These are phyloP conservation scores for Lachnellula occidentalis DNA, from an alignment of 2,329 filamentous ascomycete genomes.

Conservation along the genomic window DNA sequence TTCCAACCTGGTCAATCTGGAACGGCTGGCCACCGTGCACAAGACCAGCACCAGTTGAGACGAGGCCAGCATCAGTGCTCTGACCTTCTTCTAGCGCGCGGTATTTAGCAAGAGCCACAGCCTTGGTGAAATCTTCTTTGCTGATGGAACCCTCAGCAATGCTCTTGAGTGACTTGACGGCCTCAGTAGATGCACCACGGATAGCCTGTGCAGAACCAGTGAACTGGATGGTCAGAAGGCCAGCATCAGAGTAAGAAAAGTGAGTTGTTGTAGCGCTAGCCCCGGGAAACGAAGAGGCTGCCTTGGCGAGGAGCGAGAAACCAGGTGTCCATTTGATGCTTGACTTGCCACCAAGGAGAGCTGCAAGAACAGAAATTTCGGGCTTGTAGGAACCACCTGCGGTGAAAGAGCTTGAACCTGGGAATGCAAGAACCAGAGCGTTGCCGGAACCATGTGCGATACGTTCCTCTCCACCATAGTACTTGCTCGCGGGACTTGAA, in stretches of 20 bases:
- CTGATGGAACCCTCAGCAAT: slow-evolving; percentile 69
- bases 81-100: slow-evolving; percentile 78
- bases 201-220: slow-evolving; percentile 69
- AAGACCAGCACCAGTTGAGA: slow-evolving; percentile 78
- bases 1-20: slow-evolving; percentile 74
- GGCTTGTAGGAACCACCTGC: slow-evolving; percentile 72
- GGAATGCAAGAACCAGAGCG: slow-evolving; percentile 85
- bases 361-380: slow-evolving; percentile 78
- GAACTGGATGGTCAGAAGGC: slow-evolving; percentile 79
- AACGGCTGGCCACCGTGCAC: slow-evolving; percentile 77
- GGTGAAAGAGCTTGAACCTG: slow-evolving; percentile 72
- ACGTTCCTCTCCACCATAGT: slow-evolving; percentile 93
- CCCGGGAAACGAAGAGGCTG: slow-evolving; percentile 58
- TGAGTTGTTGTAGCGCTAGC: slow-evolving; percentile 70
- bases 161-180: slow-evolving; percentile 77
- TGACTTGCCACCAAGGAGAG: slow-evolving; percentile 84
- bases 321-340: slow-evolving; percentile 94
- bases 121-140: slow-evolving; percentile 87
- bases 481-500: slow-evolving; percentile 66
- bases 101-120: slow-evolving; percentile 89
- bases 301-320: slow-evolving; percentile 85
- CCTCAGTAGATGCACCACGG: slow-evolving; percentile 65
- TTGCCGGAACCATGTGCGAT: slow-evolving; percentile 72
- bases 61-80: slow-evolving; percentile 68
- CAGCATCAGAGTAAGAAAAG: slow-evolving; percentile 86